Evolutionary conservation across 352 stramenopile genomes (phyloP).

Genomic region (Aphanomyces euteiches): DNA sequence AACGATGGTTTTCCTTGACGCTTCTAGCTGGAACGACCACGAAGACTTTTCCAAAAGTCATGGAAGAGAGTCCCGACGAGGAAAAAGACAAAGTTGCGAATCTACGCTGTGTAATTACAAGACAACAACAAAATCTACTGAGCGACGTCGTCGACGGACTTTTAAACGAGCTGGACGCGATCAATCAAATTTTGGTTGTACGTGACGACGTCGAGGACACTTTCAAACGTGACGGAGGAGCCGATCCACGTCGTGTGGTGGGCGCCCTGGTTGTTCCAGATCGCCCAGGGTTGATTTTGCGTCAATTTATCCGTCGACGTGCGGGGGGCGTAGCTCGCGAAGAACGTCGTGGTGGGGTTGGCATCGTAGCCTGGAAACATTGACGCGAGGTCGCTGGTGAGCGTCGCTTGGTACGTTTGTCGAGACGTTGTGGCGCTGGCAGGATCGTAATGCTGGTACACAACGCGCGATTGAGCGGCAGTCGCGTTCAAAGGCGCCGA

Average conservation of each 20-base stretch:
- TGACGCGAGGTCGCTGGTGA: neutral
- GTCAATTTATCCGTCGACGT: neutral
- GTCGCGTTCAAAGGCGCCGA: neutral
- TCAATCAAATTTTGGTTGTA: too few species aligned
- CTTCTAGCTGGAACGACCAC: too few species aligned
- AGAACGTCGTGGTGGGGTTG: neutral
- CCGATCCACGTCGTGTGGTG: conserved; percentile 1
- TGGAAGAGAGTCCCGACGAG: too few species aligned
- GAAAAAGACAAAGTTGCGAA: too few species aligned
- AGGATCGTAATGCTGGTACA: neutral
- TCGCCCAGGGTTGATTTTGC: neutral
- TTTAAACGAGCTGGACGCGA: too few species aligned
- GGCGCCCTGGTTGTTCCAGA: neutral
- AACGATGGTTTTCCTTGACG: too few species aligned
- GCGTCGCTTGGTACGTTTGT: neutral
- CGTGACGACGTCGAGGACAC: too few species aligned
- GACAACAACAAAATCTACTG: too few species aligned
- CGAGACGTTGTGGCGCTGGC: neutral
- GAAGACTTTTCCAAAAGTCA: too few species aligned
- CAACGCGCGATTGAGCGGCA: neutral
- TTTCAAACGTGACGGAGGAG: too few species aligned
- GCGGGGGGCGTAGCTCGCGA: neutral
- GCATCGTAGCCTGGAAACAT: neutral
- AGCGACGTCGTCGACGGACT: too few species aligned
- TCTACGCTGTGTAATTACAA: too few species aligned